Percentiles rank a stretch among this genome's conserved stretches.
phyloP scores from a whole-genome alignment of 306 rosid species.

The Dalbergia cochinchinensis region DNA sequence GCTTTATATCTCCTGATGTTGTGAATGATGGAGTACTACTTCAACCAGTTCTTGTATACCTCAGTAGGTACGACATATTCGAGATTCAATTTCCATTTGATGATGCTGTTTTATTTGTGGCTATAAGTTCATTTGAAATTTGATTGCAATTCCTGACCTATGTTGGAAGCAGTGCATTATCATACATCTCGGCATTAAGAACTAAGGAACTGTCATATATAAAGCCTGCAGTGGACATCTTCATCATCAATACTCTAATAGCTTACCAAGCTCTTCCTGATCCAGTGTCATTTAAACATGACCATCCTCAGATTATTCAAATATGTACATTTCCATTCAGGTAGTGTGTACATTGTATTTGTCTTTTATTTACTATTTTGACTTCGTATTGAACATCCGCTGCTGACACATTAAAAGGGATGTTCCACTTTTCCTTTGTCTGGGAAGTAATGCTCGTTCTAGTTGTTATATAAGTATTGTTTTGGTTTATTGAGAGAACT shows the following conservation, averaged over 20 bases:
- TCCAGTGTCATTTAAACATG: conserved; percentile 79
- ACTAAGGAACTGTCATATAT: conserved; percentile 69
- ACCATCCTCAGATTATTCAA: conserved; percentile 80
- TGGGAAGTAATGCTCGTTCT: conserved; percentile 1
- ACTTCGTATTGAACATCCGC: conserved; percentile 13
- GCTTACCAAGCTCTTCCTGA: conserved; percentile 94
- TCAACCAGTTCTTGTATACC: conserved; percentile 91
- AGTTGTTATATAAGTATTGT: conserved; percentile 19
- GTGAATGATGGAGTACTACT: conserved; percentile 70
- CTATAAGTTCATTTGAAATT: conserved; percentile 31
- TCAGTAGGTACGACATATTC: conserved; percentile 73
- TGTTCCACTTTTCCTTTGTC: conserved; percentile 5
- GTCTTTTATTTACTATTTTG: conserved; percentile 24
- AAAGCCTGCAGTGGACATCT: conserved; percentile 74
- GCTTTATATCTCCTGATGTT: conserved; percentile 73
- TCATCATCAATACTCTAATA: conserved; percentile 71
- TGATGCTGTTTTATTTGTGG: conserved; percentile 25
- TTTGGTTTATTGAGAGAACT: conserved; percentile 19
- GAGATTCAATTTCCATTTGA: conserved; percentile 9
- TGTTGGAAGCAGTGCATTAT: conserved; percentile 80
- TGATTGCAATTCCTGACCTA: conserved; percentile 39
- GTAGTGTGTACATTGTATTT: conserved; percentile 55
- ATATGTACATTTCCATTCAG: conserved; percentile 92
- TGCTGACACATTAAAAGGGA: conserved; percentile 15
- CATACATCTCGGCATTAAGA: conserved; percentile 65